Evolutionary conservation across 805 yeast species (phyloP).

Genomic region (Candida montana): DNA sequence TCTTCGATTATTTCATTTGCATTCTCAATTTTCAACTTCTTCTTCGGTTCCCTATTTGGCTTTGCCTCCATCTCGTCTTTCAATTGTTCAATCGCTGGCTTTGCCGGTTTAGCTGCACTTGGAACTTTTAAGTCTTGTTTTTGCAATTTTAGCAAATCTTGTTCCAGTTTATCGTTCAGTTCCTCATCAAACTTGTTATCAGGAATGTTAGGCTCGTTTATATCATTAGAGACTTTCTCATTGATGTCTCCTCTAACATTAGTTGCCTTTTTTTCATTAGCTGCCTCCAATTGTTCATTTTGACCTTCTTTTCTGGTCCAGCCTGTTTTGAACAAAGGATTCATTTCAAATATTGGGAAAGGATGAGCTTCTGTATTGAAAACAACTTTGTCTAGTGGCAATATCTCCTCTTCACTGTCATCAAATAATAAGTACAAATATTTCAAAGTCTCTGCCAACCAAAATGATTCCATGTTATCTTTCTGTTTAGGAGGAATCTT

Average conservation of each 20-base stretch:
- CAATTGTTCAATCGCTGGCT: conserved; percentile 20
- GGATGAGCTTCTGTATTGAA: conserved; percentile 95
- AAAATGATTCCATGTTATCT: conserved; percentile 86
- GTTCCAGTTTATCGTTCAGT: conserved; percentile 1
- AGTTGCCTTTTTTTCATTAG: not conserved
- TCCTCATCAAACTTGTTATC: conserved; percentile 10
- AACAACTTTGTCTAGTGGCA: conserved; percentile 65
- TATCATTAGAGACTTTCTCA: conserved; percentile 25
- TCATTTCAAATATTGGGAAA: conserved; percentile 63
- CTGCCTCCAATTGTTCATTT: not conserved
- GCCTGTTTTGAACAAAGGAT: conserved; percentile 50
- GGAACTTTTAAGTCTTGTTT: conserved; percentile 9
- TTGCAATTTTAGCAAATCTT: not conserved
- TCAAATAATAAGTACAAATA: conserved; percentile 78
- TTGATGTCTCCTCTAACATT: conserved; percentile 9
- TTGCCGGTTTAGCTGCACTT: conserved; percentile 23
- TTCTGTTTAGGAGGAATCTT: conserved; percentile 42
- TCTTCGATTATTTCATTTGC: conserved; percentile 17
- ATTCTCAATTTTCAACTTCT: conserved; percentile 9
- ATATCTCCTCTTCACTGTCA: conserved; percentile 46
- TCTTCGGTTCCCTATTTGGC: conserved; percentile 4
- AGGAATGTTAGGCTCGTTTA: conserved; percentile 2
- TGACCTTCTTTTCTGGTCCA: conserved; percentile 47
- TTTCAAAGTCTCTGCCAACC: conserved; percentile 91
- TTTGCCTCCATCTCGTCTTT: conserved; percentile 11